Base-by-base conservation (phyloP, 176 grass and related monocot species). In the Cenchrus fungigraminus region DNA sequence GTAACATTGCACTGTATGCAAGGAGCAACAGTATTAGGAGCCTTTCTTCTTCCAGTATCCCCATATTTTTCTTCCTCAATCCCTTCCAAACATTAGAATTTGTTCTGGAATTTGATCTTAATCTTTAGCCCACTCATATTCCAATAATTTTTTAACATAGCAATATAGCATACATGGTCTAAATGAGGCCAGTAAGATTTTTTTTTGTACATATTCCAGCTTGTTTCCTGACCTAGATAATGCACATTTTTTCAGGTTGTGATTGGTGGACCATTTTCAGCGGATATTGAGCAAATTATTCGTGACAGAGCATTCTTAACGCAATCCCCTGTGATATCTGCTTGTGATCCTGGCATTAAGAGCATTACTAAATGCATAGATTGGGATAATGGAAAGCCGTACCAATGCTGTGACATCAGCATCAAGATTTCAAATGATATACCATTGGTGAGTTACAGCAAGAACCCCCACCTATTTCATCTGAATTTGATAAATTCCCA, bases 181-280 rank as follows among this genome's bases (percentile, higher is more conserved):
- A 56, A 54, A n/a, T 68, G 19, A 22, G 49, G 3, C 14, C 49
- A 52, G 6, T 37, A 20, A 10, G 3, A 31, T 52, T 17, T 63
- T 25, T 54, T 37, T 43, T 57, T 55, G 2, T 56, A 57, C 31
- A 28, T 12, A 17, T 73, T 53, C 10, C 22, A 54, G 47, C 51
- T 31, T 73, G 14, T 42, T 64, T 88, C 29, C 69, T 71, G 22
- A 73, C 78, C 47, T 73, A 40, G 45, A 88, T 79, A 79, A 28
- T 58, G 46, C 72, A 79, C 31, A 89, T 82, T 90, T 87, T 90
- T 91, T 80, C 85, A 98, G 93, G 93, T 94, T 88, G 70, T 98
- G 62, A 95, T 98, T 75, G 93, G 89, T 55, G 91, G 93, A 29
- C 93, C 91, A 14, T 89, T 98, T 72, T 62, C 82, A 20, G 42